Evolutionary conservation across 2,329 filamentous ascomycete genomes (phyloP).

Genomic region (Exophiala sp.): DNA sequence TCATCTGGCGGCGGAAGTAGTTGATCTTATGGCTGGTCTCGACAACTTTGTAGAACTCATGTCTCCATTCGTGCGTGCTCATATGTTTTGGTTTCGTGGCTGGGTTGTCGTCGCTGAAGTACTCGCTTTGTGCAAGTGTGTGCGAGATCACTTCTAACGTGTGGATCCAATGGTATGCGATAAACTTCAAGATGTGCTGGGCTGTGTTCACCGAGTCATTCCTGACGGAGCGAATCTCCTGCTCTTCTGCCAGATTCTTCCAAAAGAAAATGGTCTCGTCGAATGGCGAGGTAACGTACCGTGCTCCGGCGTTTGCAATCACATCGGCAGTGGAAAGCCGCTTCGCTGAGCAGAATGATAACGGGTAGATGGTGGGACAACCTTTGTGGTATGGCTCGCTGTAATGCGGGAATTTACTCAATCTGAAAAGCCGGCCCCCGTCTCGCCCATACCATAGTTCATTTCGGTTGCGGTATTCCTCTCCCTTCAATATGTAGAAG

Average conservation of each 20-base stretch:
- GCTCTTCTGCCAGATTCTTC: background rate
- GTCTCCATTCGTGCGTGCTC: background rate
- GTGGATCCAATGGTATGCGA: conserved; percentile 3
- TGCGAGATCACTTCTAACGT: background rate
- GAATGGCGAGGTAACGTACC: background rate
- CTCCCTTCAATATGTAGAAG: conserved; percentile 1
- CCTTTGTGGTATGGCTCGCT: conserved; percentile 5
- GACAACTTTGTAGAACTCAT: conserved; percentile 2
- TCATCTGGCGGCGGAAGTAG: conserved; percentile 4
- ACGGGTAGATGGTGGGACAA: background rate
- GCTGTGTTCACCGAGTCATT: background rate
- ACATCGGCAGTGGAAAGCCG: background rate
- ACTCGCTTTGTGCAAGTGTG: conserved; percentile 3
- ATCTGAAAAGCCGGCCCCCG: background rate
- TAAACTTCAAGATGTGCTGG: background rate
- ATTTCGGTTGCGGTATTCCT: background rate
- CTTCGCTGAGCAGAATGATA: background rate
- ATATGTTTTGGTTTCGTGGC: background rate
- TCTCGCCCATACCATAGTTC: background rate
- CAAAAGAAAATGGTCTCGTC: conserved; percentile 5
- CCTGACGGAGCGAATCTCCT: background rate
- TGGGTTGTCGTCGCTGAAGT: conserved; percentile 5
- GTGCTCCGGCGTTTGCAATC: background rate
- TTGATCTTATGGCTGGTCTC: conserved; percentile 1
- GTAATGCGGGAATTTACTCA: background rate